Conservation (phyloP, 495 filamentous ascomycete species). For the Durotheca rogersii region DNA sequence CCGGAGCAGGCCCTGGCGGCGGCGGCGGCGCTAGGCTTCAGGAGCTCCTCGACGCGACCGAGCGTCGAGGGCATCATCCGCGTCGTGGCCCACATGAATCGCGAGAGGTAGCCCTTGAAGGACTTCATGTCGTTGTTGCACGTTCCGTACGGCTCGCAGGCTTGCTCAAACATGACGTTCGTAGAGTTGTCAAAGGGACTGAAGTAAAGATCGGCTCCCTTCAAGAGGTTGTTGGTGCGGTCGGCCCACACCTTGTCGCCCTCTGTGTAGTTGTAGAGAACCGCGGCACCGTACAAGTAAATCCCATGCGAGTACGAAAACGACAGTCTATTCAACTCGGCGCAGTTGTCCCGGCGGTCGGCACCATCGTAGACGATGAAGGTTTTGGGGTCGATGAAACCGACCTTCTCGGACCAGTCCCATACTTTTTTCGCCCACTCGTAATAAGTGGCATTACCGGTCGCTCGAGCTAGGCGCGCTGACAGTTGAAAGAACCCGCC, state of each 20-base stretch:
- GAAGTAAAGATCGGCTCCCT: slow-evolving; percentile 39
- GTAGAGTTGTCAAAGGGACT: slow-evolving; percentile 43
- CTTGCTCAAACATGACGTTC: slow-evolving; percentile 65
- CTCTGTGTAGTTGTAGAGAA: slow-evolving; percentile 64
- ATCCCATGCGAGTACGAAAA: slow-evolving; percentile 69
- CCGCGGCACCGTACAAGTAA: slow-evolving; percentile 64
- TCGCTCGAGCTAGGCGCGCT: slow-evolving; percentile 66
- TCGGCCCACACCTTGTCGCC: slow-evolving; percentile 52
- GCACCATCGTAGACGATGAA: slow-evolving; percentile 61
- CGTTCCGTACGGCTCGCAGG: slow-evolving; percentile 63
- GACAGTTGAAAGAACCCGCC: slow-evolving; percentile 68
- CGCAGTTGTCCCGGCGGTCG: slow-evolving; percentile 46
- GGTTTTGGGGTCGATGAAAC: slow-evolving; percentile 50
- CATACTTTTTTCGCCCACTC: slow-evolving; percentile 70
- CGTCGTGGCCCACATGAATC: slow-evolving; percentile 69
- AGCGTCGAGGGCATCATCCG: slow-evolving; percentile 60
- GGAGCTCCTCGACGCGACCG: slow-evolving; percentile 48
- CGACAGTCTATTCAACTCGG: slow-evolving; percentile 42
- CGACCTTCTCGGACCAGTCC: slow-evolving; percentile 61
- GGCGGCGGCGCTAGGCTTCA: slow-evolving; percentile 60
- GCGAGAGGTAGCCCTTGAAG: slow-evolving; percentile 77
- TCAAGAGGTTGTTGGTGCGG: slow-evolving; percentile 52
- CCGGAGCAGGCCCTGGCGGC: slow-evolving; percentile 68
- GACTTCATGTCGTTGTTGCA: slow-evolving; percentile 74
- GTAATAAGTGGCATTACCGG: slow-evolving; percentile 61